Evolutionary conservation across 2,329 filamentous ascomycete species (phyloP).

Genomic region (Pestalotiopsis sp.): DNA sequence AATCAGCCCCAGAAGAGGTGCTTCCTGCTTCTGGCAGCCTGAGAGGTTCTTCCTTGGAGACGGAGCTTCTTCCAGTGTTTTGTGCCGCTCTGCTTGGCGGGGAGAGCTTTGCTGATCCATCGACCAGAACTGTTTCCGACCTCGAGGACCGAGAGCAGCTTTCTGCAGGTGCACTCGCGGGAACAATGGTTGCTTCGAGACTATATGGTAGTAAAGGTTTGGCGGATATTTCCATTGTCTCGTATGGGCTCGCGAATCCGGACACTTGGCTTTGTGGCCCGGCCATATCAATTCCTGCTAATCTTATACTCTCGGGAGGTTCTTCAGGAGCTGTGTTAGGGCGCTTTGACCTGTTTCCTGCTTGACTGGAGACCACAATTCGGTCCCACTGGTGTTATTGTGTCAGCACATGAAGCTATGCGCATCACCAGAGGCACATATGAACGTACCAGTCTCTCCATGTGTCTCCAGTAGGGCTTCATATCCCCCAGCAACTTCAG

Average conservation of each 20-base stretch:
- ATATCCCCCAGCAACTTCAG: neutral
- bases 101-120: neutral
- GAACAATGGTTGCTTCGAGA: neutral
- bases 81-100: neutral
- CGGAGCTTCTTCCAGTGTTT: neutral
- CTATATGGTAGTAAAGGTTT: neutral
- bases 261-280: neutral
- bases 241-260: neutral
- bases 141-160: neutral
- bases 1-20: neutral
- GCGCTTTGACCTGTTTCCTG: neutral
- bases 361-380: neutral
- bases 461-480: neutral
- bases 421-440: neutral
- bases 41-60: neutral
- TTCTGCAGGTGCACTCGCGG: neutral
- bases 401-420: neutral
- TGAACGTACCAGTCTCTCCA: neutral
- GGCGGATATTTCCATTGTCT: neutral
- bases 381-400: neutral
- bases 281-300: neutral
- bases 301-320: neutral
- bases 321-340: neutral
- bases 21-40: neutral
- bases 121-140: neutral